Percentiles rank a stretch among this genome's conserved stretches.
Conservation (phyloP, 441 rosid genomes). For the Corymbia calophylla region DNA sequence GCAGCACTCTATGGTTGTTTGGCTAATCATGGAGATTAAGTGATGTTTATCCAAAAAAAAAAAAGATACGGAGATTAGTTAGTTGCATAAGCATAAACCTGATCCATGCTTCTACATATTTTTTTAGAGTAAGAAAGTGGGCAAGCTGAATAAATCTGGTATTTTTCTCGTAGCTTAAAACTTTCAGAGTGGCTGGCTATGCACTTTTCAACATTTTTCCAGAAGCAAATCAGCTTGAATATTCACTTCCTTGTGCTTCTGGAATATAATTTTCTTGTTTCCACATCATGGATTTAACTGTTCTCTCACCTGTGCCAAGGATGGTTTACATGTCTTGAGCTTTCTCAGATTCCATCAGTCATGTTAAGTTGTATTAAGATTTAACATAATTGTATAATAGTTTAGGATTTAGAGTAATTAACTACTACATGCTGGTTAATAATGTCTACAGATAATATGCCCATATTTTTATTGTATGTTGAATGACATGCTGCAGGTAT, state of each 20-base stretch:
- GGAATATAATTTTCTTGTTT: neutral
- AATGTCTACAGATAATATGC: neutral
- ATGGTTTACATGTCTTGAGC: neutral
- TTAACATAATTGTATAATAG: neutral
- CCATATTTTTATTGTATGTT: neutral
- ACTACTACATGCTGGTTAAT: neutral
- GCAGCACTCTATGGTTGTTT: neutral
- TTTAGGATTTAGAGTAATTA: neutral
- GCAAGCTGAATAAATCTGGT: neutral
- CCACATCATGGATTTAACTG: neutral
- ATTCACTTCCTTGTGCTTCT: neutral
- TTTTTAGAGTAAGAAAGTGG: neutral
- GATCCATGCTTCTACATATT: neutral
- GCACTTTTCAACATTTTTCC: neutral
- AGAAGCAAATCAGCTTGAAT: neutral
- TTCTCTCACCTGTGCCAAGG: neutral
- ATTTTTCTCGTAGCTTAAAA: neutral
- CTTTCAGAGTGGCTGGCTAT: neutral
- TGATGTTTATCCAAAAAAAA: neutral
- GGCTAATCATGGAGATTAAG: neutral
- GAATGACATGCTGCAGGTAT: slow-evolving; percentile 41
- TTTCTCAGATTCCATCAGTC: neutral
- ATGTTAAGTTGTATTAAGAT: neutral
- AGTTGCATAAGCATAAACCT: neutral
- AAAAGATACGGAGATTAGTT: neutral